Base-by-base conservation (phyloP, 352 stramenopile genomes). In the Thalassiosira exigua region DNA sequence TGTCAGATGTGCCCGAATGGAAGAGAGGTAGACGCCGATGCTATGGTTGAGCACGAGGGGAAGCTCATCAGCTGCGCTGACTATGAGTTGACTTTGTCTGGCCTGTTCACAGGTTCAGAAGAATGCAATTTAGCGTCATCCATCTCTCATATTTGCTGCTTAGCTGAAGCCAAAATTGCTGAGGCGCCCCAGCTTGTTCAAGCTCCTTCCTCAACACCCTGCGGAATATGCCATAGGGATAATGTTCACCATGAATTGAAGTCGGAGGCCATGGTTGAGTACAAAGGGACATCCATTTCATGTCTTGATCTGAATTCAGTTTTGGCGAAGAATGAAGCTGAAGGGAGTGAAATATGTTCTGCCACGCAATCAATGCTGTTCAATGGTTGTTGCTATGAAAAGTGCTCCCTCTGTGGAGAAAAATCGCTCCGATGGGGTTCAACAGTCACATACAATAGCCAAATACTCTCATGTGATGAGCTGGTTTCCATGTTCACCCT, bases 341-440 rank as follows among this genome's bases (percentile, higher is more conserved):
- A 81, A 53, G 33, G 33, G 22, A 85, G 76, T 41, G 69, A 85
- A 36, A 78, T 77, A n/a, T 85, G 76, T 32, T 46, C 53, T 57
- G 69, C 67, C 48, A 78, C 76, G 22, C 64, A 85, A 48, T 75
- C 76, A 22, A 44, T 74, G 42, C 65, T 85, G 2, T 85, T 85
- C 69, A 17, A 42, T 51, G 59, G 83, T 3, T 88, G 81, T 32
- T 88, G 81, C 27, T 88, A 88, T 53, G 67, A 88, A 36, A 88
- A 83, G 42, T 88, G 81, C 60, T 46, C 60, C 30, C 73, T 88
- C 26, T 88, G 81, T 67, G 57, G 24, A 41, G 64, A 39, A 17
- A 73, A 58, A 42, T 52, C 79, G 27, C 14, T 84, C 14, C 70
- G 82, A 53, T 76, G 62, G 81, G 83, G 19, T 82, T 84, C 19